A percentile compares a stretch with the other conserved stretches of the same genome.
Evolutionary conservation across 2,329 filamentous ascomycete species (phyloP).

Genomic region (Aspergillus glaucus): DNA sequence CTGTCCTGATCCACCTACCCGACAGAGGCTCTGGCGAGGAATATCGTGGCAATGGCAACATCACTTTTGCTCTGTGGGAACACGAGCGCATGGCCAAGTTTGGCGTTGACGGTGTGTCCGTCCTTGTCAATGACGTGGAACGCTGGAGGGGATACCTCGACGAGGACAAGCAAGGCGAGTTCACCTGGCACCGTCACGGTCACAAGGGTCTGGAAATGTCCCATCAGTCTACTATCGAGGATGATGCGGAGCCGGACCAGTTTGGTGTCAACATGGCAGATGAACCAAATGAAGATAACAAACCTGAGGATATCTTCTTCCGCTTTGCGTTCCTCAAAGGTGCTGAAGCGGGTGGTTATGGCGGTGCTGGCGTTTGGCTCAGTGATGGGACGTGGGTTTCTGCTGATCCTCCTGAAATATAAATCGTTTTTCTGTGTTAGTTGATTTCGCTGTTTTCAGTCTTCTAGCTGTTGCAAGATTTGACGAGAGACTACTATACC

Average conservation of each 20-base stretch:
- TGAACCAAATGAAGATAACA: conserved; percentile 17
- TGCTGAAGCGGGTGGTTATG: conserved; percentile 33
- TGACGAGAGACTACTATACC: neutral
- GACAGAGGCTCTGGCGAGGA: conserved; percentile 18
- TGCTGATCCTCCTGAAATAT: conserved; percentile 19
- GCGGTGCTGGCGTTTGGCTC: conserved; percentile 35
- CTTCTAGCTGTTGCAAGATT: neutral
- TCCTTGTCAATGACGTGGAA: conserved; percentile 60
- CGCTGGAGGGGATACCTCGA: conserved; percentile 53
- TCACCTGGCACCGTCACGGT: conserved; percentile 45
- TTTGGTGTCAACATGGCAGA: conserved; percentile 10
- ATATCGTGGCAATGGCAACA: conserved; percentile 39
- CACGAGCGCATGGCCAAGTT: conserved; percentile 32
- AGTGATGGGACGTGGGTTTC: conserved; percentile 32
- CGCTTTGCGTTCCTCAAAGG: conserved; percentile 42
- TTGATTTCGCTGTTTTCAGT: neutral
- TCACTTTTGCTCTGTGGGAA: conserved; percentile 41
- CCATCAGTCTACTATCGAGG: conserved; percentile 18
- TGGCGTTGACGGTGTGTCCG: conserved; percentile 50
- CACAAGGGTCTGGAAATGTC: conserved; percentile 33
- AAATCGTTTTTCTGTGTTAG: conserved; percentile 4
- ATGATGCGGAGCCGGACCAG: conserved; percentile 10
- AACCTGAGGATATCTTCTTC: conserved; percentile 40
- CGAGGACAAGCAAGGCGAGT: conserved; percentile 41
- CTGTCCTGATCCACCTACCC: conserved; percentile 41